Evolutionary conservation across 73 alveolate species (phyloP), one percentile per base, ranked within the genome.

Genomic region (Paramecium primaurelia): DNA sequence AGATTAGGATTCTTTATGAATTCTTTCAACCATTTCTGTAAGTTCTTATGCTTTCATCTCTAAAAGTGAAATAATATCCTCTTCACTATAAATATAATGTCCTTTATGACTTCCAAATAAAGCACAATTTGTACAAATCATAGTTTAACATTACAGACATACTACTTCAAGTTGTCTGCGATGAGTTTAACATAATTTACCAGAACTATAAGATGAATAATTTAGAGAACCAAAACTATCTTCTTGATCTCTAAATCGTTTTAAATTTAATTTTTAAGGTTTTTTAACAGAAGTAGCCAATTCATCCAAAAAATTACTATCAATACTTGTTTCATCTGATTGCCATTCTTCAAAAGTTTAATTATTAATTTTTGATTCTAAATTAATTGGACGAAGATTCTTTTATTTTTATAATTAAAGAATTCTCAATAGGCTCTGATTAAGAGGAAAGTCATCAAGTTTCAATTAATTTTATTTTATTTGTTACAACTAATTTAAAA

Each of bases 121-220:
- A 45, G 94, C 94, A 89, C 94, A 89, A 71, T 83, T 89, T 14
- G 94, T 83, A 89, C 94, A 89, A 45, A 89, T 71, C 88, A 71
- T 89, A 2, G 77, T 89, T 34, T 83, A 49, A 49, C 94, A 89
- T 20, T 89, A 36, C 6, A 89, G 71, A 71, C 94, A 89, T 25
- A 89, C 94, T 22, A 89, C 91, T 36, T 80, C 91, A 9, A 80
- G 45, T 38, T 30, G 75, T 80, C 91, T 22, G 11, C 75, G 37
- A 80, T 80, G 91, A 47, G 91, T 45, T 80, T 42, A 26, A 80
- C 91, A 80, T 12, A 25, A 44, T 45, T 80, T 80, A 1, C 91
- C 58, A 9, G 60, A 36, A 73, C 37, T 34, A 73, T 34, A 73
- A 22, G 25, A 22, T 3, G 87, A 73, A 10, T 73, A 73, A 73